A percentile compares a stretch with the other conserved stretches of the same genome.
phyloP scores from a whole-genome alignment of 306 rosid genomes.

The Vigna mungo region DNA sequence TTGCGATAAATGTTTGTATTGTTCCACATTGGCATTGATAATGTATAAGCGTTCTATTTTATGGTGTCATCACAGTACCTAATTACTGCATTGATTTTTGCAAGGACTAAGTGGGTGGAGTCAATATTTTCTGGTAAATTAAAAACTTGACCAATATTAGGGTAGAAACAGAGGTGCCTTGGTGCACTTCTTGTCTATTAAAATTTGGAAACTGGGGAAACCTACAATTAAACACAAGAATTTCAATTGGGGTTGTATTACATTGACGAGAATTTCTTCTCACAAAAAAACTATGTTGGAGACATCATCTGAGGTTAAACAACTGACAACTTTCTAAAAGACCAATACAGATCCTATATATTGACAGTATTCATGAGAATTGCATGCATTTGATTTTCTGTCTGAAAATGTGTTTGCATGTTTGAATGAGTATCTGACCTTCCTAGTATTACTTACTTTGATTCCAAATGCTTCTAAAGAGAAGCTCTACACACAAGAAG shows the following conservation, averaged over 20 bases:
- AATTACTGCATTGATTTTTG: constrained; percentile 6
- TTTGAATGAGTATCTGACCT: neutral
- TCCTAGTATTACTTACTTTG: constrained; percentile 40
- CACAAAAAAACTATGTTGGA: too few relatives aligned
- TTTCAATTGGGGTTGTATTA: neutral
- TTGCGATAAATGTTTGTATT: constrained; percentile 26
- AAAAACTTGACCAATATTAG: neutral
- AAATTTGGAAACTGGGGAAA: neutral
- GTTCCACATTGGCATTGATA: constrained; percentile 10
- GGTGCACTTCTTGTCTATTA: neutral
- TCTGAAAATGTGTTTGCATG: neutral
- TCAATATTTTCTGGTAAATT: constrained; percentile 4
- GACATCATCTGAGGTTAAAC: too few relatives aligned
- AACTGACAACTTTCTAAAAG: too few relatives aligned
- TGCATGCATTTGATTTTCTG: neutral
- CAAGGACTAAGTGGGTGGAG: neutral
- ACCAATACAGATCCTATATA: neutral
- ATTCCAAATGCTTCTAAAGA: constrained; percentile 57
- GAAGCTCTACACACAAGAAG: constrained; percentile 53
- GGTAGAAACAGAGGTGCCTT: constrained; percentile 3
- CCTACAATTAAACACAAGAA: neutral
- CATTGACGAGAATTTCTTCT: too few relatives aligned
- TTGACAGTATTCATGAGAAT: neutral
- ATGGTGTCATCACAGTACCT: constrained; percentile 25
- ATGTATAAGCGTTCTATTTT: constrained; percentile 7